Percentiles rank a stretch among this genome's conserved stretches.
These are phyloP conservation scores for Globomyces pollinis-pini DNA, from an alignment of 192 early-diverging fungal genomes.

Conservation along the genomic window DNA sequence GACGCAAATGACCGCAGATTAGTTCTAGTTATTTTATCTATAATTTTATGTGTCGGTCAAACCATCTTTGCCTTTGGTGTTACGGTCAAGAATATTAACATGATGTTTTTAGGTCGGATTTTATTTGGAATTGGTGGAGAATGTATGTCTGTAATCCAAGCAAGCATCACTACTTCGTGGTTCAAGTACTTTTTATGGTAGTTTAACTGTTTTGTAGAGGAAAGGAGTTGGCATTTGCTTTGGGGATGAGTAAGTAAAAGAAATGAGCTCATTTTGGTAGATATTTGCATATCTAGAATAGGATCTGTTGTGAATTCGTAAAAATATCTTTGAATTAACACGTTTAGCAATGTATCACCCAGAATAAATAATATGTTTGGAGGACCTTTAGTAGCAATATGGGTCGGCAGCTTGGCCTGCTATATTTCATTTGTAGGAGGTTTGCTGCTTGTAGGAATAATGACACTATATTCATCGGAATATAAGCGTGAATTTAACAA, in stretches of 20 bases:
- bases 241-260: slow-evolving; percentile 35
- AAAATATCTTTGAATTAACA: no score
- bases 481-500: no score
- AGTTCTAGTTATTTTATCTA: slow-evolving; percentile 30
- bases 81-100: slow-evolving; percentile 1
- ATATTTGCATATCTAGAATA: slow-evolving; percentile 41
- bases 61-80: slow-evolving; percentile 41
- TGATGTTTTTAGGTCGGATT: slow-evolving; percentile 38
- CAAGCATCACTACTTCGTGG: slow-evolving; percentile 37
- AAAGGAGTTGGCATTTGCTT: slow-evolving; percentile 43
- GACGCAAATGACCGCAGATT: slow-evolving; percentile 34
- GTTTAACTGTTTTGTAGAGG: no score
- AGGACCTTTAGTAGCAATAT: slow-evolving; percentile 33
- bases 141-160: slow-evolving; percentile 41
- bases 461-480: slow-evolving; percentile 17
- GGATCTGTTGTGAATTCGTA: slow-evolving; percentile 52
- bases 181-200: slow-evolving; percentile 23
- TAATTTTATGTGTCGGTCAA: slow-evolving; percentile 36
- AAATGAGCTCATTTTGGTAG: no score
- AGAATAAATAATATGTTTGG: slow-evolving; percentile 26
- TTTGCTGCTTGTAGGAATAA: slow-evolving; percentile 23
- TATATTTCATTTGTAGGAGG: slow-evolving; percentile 35
- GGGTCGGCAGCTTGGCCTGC: slow-evolving; percentile 37
- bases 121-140: slow-evolving; percentile 55
- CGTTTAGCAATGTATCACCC: slow-evolving; percentile 41